phyloP scores from a whole-genome alignment of 192 early-diverging fungal genomes.

The Backusella parvicylindrica region DNA sequence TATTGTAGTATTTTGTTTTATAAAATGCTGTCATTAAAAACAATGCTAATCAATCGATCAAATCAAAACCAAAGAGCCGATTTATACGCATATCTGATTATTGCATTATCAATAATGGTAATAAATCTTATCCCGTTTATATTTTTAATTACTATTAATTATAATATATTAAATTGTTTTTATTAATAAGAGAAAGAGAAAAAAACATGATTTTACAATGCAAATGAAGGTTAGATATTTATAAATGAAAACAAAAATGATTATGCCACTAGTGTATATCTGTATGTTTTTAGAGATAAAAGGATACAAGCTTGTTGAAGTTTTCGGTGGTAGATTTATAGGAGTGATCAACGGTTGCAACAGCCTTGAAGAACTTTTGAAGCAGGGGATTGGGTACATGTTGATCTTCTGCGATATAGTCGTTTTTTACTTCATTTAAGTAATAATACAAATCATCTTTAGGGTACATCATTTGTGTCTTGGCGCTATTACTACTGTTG shows the following conservation, averaged over 20 bases:
- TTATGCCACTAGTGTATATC: neutral
- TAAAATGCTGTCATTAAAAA: neutral
- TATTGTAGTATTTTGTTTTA: no score
- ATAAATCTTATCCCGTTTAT: no score
- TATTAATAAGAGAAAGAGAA: neutral
- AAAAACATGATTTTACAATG: neutral
- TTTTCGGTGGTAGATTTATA: conserved; percentile 11
- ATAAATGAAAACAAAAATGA: neutral
- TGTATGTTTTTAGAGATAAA: conserved; percentile 10
- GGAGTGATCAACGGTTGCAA: neutral
- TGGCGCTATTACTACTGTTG: neutral
- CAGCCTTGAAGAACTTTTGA: neutral
- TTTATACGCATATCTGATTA: no score
- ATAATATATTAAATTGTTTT: no score
- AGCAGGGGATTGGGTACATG: neutral
- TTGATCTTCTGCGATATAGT: neutral
- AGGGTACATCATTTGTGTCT: neutral
- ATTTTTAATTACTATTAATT: no score
- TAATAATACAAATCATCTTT: neutral
- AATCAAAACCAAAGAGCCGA: neutral
- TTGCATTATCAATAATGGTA: no score
- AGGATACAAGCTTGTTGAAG: conserved; percentile 13
- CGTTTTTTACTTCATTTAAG: neutral
- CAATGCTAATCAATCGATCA: neutral
- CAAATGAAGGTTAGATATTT: neutral